Percentiles rank a stretch among this genome's conserved stretches.
phyloP scores from a whole-genome alignment of 768 basidiomycete genomes.

The Baorangia bicolor region DNA sequence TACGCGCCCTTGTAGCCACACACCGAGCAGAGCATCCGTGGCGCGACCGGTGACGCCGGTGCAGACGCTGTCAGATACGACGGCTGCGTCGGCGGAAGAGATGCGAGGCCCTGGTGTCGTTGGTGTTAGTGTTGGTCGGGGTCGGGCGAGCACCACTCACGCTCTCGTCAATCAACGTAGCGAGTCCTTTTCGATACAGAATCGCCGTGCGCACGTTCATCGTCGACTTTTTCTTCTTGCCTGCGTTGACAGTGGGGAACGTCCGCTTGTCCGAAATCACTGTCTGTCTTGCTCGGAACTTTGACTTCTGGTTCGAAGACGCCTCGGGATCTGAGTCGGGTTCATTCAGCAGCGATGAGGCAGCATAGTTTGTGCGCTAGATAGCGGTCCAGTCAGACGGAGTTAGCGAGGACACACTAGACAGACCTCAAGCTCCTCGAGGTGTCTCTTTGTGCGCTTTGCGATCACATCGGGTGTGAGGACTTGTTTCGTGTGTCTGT shows the following conservation, averaged over 20 bases:
- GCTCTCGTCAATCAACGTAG: slow-evolving; percentile 74
- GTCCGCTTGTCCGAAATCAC: slow-evolving; percentile 71
- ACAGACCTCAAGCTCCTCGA: slow-evolving; percentile 81
- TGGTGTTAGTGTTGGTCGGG: neutral
- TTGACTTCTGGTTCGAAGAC: slow-evolving; percentile 33
- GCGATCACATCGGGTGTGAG: slow-evolving; percentile 67
- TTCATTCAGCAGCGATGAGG: slow-evolving; percentile 35
- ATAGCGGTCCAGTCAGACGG: slow-evolving; percentile 1
- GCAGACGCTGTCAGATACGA: slow-evolving; percentile 72
- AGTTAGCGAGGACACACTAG: neutral
- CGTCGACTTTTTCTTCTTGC: slow-evolving; percentile 72
- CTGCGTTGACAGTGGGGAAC: slow-evolving; percentile 28
- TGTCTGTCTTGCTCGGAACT: slow-evolving; percentile 72
- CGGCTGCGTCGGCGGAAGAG: slow-evolving; percentile 50
- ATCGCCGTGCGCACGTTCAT: slow-evolving; percentile 80
- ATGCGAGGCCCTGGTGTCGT: slow-evolving; percentile 51
- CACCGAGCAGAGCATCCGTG: slow-evolving; percentile 76
- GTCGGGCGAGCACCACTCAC: slow-evolving; percentile 43
- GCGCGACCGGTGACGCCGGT: slow-evolving; percentile 59
- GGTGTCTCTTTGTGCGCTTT: slow-evolving; percentile 72
- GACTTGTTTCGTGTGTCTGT: slow-evolving; percentile 44
- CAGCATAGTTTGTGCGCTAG: slow-evolving; percentile 78
- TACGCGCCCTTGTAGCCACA: slow-evolving; percentile 85
- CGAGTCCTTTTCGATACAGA: slow-evolving; percentile 78
- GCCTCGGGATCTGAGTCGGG: slow-evolving; percentile 30